Base-by-base conservation (phyloP, 257 asterid species). In the Nicotiana attenuata region DNA sequence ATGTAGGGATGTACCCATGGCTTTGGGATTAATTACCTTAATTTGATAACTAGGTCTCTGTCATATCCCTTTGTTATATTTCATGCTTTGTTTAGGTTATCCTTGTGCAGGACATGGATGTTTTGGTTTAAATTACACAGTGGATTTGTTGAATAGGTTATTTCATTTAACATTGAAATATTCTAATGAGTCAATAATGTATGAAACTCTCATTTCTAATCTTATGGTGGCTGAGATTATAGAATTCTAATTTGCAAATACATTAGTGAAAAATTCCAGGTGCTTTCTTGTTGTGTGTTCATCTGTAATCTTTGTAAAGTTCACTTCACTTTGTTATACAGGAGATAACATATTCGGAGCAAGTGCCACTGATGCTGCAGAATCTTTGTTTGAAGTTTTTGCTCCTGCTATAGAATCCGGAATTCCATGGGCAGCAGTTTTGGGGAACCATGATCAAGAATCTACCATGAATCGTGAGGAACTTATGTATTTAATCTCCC, bases 361-460 rank as follows among this genome's bases (percentile, higher is more conserved):
- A n/a, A 94, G 92, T 63, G 90, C 97, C 53, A 81, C 89, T 38
- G 99, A 96, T 90, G 99, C 97, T 65, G 99, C 97, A 52, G 97
- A 96, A 89, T 96, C 99, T 80, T 85, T 96, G 52, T 86, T 92
- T 47, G 87, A 88, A 88, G 97, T 87, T 78, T 91, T 96, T 87
- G 88, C 77, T 56, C 97, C 97, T 0, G 95, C 92, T 63, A 60
- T 96, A 64, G 89, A 91, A 80, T 88, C 92, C 2, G 89, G 93
- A 71, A 84, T 91, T 81, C 99, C 98, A 28, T 96, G 99, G 99
- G 97, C 96, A 80, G 98, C 98, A 5, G 89, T 96, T 83, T 84
- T 96, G 83, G 99, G 99, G 66, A 96, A 96, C 83, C 99, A 96
- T 76, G 99, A 94, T 81, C 99, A 96, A 81, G 99, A 96, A 88